phyloP scores from a whole-genome alignment of 371 early-diverging fungal genomes.

The Parasitella parasitica region DNA sequence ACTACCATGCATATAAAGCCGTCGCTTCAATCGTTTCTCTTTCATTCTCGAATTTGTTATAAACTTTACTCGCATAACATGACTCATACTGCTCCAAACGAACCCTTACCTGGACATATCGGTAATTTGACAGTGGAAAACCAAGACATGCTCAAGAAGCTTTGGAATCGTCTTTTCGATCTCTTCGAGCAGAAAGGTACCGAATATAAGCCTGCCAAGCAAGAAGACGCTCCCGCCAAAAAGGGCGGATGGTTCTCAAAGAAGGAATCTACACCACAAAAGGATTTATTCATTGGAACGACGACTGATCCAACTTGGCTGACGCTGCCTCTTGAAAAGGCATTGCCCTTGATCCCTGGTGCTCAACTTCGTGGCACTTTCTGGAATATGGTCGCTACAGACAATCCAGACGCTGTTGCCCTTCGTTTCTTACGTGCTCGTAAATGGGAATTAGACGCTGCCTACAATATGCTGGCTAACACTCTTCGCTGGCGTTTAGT shows the following conservation, averaged over 20 bases:
- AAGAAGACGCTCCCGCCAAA: slow-evolving; percentile 11
- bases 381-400: slow-evolving; percentile 58
- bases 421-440: slow-evolving; percentile 78
- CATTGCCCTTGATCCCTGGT: slow-evolving; percentile 42
- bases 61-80: slow-evolving; percentile 1
- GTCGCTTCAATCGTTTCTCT: not conserved
- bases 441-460: slow-evolving; percentile 73
- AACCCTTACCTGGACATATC: slow-evolving; percentile 33
- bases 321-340: slow-evolving; percentile 37
- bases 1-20: not conserved
- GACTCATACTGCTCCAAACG: slow-evolving; percentile 17
- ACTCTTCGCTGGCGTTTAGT: slow-evolving; percentile 68
- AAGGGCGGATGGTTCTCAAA: slow-evolving; percentile 39
- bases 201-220: slow-evolving; percentile 15
- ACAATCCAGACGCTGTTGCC: slow-evolving; percentile 68
- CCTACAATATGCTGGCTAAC: slow-evolving; percentile 61
- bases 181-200: slow-evolving; percentile 47
- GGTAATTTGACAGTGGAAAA: slow-evolving; percentile 53
- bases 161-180: slow-evolving; percentile 55
- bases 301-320: slow-evolving; percentile 46
- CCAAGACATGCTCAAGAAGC: slow-evolving; percentile 49
- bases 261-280: slow-evolving; percentile 33
- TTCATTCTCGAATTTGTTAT: slow-evolving; percentile 6
- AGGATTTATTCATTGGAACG: slow-evolving; percentile 51
- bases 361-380: slow-evolving; percentile 38